Evolutionary conservation across 179 eudicot genomes (phyloP).

Genomic region (Silene noctiflora): DNA sequence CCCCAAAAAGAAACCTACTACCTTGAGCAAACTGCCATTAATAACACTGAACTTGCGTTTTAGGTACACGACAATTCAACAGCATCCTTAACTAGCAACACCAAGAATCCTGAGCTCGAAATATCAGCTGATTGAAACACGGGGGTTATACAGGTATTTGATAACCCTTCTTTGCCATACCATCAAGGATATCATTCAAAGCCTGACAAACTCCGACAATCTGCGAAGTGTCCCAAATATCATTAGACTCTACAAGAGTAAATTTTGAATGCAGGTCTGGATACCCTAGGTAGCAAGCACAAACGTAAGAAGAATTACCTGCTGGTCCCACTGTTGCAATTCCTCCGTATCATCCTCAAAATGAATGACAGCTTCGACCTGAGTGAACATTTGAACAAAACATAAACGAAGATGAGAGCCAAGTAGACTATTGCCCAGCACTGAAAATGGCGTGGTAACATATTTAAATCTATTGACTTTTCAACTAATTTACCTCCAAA

Average conservation of each 20-base stretch:
- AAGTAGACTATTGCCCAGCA: not conserved
- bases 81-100: slow-evolving; percentile 4
- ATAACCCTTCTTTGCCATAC: slow-evolving; percentile 87
- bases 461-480: not conserved
- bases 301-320: slow-evolving; percentile 40
- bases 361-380: slow-evolving; percentile 98
- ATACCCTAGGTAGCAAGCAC: too few species aligned
- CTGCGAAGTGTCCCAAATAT: slow-evolving; percentile 38
- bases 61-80: not conserved
- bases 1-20: slow-evolving; percentile 8
- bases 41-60: slow-evolving; percentile 5
- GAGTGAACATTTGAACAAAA: slow-evolving; percentile 16
- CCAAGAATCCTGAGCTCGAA: not conserved
- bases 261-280: too few species aligned
- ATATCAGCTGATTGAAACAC: slow-evolving; percentile 4
- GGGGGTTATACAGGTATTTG: slow-evolving; percentile 63
- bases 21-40: slow-evolving; percentile 1
- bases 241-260: not conserved
- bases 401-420: not conserved
- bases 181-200: slow-evolving; percentile 78
- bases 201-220: slow-evolving; percentile 94
- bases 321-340: slow-evolving; percentile 97
- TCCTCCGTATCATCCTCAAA: slow-evolving; percentile 97
- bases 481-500: not conserved
- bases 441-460: not conserved